A percentile compares a stretch with the other conserved stretches of the same genome.
Conservation (phyloP, 106 monocot species). For the Phalaenopsis aphrodite region DNA sequence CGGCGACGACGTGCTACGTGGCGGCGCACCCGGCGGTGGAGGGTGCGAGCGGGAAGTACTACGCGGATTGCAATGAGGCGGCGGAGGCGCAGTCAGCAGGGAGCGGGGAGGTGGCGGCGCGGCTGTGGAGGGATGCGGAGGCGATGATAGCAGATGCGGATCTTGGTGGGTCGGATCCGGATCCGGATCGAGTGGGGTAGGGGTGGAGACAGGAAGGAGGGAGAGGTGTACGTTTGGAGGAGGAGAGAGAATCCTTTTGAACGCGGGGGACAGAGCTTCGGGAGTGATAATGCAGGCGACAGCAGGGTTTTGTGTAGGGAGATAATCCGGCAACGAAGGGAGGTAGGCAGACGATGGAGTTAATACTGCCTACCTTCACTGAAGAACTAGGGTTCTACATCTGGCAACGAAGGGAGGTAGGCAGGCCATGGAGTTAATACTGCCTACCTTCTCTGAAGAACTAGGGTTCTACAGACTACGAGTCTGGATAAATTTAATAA, state of each 20-base stretch:
- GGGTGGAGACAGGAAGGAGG: not conserved
- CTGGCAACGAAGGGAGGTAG: not conserved
- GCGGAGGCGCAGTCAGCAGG: conserved; percentile 15
- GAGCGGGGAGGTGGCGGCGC: conserved; percentile 12
- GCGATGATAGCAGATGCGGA: conserved; percentile 10
- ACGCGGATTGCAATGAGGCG: conserved; percentile 38
- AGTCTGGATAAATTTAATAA: too few species aligned
- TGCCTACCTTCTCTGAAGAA: not conserved
- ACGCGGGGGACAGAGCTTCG: not conserved
- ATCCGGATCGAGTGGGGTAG: not conserved
- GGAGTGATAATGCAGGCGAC: not conserved
- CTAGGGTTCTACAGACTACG: too few species aligned
- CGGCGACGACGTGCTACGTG: conserved; percentile 59
- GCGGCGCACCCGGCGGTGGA: conserved; percentile 29
- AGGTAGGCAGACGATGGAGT: not conserved
- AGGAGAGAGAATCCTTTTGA: not conserved
- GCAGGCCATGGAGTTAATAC: conserved; percentile 1
- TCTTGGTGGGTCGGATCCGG: not conserved
- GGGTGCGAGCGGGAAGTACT: conserved; percentile 42
- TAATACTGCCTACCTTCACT: conserved; percentile 3
- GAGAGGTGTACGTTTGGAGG: not conserved
- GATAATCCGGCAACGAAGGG: not conserved
- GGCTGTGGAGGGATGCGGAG: conserved; percentile 33
- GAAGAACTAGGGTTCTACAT: too few species aligned
- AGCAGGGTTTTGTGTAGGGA: not conserved